These are phyloP conservation scores for Tetracladium maxilliforme DNA, from an alignment of 2,329 filamentous ascomycete genomes.

Conservation along the genomic window DNA sequence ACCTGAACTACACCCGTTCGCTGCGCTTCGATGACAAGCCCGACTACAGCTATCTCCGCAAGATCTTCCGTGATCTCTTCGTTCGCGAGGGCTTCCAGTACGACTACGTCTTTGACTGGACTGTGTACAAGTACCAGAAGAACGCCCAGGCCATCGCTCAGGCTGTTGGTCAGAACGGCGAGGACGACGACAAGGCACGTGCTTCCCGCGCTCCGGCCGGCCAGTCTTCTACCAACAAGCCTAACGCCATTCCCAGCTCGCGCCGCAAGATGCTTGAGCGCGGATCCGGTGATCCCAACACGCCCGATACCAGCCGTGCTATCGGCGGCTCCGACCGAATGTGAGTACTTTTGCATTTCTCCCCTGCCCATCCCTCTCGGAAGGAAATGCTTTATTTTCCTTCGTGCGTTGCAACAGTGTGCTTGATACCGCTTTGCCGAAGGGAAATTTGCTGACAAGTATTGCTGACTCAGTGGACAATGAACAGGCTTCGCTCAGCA, in stretches of 20 bases:
- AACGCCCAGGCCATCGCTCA: slow-evolving; percentile 90
- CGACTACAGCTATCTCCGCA: slow-evolving; percentile 97
- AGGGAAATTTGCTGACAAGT: slow-evolving; percentile 58
- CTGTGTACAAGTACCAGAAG: slow-evolving; percentile 99
- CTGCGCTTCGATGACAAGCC: slow-evolving; percentile 99
- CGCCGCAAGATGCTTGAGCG: slow-evolving; percentile 77
- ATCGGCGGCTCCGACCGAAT: slow-evolving; percentile 80
- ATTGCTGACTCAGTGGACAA: slow-evolving; percentile 71
- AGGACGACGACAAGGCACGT: slow-evolving; percentile 65
- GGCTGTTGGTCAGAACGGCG: slow-evolving; percentile 54
- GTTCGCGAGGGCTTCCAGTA: slow-evolving; percentile 99
- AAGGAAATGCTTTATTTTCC: slow-evolving; percentile 80
- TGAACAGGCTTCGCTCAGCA: slow-evolving; percentile 76
- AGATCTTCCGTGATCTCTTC: slow-evolving; percentile 99
- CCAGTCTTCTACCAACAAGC: slow-evolving; percentile 50
- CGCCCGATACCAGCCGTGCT: slow-evolving; percentile 59
- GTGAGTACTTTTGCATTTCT: slow-evolving; percentile 62
- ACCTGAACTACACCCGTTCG: slow-evolving; percentile 97
- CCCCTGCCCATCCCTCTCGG: slow-evolving; percentile 45
- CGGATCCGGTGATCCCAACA: slow-evolving; percentile 42
- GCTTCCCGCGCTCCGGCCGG: slow-evolving; percentile 50
- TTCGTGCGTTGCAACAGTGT: slow-evolving; percentile 78
- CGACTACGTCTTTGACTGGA: slow-evolving; percentile 99
- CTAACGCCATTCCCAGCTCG: slow-evolving; percentile 58
- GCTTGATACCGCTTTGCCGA: slow-evolving; percentile 59